Percentiles rank a stretch among this genome's conserved stretches.
Evolutionary conservation across 176 grass and related monocot genomes (phyloP).

Genomic region (Oryza meridionalis): DNA sequence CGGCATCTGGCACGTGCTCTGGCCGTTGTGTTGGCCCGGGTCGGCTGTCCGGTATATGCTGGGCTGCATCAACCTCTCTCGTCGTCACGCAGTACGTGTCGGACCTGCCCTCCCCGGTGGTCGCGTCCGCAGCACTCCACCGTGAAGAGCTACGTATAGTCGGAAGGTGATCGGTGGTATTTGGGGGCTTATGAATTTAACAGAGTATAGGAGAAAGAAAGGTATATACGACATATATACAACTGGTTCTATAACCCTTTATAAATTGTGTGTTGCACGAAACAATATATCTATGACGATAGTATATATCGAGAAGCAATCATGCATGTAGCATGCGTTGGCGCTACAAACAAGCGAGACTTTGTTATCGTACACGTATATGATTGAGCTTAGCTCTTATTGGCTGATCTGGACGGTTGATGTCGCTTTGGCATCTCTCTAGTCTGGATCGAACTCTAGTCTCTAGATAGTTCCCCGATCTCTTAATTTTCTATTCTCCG

Average conservation of each 20-base stretch:
- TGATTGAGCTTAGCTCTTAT: background rate
- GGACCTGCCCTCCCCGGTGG: background rate
- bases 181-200: too few species aligned
- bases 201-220: too few species aligned
- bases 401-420: background rate
- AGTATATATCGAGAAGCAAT: background rate
- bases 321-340: background rate
- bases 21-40: background rate
- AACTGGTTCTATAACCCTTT: too few species aligned
- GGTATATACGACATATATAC: too few species aligned
- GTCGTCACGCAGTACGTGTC: slow-evolving; percentile 26
- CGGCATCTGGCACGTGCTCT: background rate
- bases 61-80: slow-evolving; percentile 11
- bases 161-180: too few species aligned
- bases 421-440: background rate
- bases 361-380: background rate
- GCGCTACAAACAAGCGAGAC: background rate
- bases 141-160: too few species aligned
- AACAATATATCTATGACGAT: background rate
- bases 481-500: background rate
- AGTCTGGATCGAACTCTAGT: background rate
- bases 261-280: too few species aligned
- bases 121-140: too few species aligned
- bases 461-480: background rate
- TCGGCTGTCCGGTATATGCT: slow-evolving; percentile 32